Percentiles rank a stretch among this genome's conserved stretches.
phyloP scores from a whole-genome alignment of 1,284 basidiomycete species.

The Austropuccinia psidii region DNA sequence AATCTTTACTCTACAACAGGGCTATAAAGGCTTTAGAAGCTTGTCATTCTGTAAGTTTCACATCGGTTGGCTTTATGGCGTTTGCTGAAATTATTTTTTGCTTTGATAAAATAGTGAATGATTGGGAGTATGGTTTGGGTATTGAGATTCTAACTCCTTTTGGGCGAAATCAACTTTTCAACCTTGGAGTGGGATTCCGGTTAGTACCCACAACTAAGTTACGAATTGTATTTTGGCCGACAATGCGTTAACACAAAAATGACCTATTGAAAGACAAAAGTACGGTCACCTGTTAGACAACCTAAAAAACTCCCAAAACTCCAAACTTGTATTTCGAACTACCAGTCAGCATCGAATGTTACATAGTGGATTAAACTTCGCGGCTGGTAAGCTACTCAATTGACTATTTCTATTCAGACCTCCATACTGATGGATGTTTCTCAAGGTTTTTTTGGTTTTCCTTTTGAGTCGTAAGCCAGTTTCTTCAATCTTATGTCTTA shows the following conservation, averaged over 20 bases:
- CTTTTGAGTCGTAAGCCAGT: constrained; percentile 5
- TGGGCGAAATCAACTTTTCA: constrained; percentile 50
- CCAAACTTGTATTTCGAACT: constrained; percentile 4
- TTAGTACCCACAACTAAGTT: too few species aligned
- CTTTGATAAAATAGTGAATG: not conserved
- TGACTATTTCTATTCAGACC: not conserved
- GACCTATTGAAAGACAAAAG: constrained; percentile 1
- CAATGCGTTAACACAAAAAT: too few species aligned
- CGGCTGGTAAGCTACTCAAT: constrained; percentile 1
- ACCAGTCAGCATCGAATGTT: constrained; percentile 24
- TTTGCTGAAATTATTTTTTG: not conserved
- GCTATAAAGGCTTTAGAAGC: not conserved
- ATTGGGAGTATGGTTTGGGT: constrained; percentile 44
- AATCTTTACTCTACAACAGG: not conserved
- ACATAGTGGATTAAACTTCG: constrained; percentile 5
- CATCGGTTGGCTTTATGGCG: not conserved
- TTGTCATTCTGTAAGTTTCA: constrained; percentile 8
- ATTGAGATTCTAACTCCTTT: constrained; percentile 52
- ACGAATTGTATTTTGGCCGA: too few species aligned
- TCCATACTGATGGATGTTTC: not conserved
- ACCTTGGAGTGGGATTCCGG: constrained; percentile 28
- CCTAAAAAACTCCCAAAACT: not conserved
- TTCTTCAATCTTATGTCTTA: not conserved
- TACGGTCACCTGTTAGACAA: constrained; percentile 5
- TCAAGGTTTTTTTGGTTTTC: constrained; percentile 18